A percentile compares a stretch with the other conserved stretches of the same genome.
Evolutionary conservation across 2,329 filamentous ascomycete genomes (phyloP).

Genomic region (Phaeosphaeriaceae sp.): DNA sequence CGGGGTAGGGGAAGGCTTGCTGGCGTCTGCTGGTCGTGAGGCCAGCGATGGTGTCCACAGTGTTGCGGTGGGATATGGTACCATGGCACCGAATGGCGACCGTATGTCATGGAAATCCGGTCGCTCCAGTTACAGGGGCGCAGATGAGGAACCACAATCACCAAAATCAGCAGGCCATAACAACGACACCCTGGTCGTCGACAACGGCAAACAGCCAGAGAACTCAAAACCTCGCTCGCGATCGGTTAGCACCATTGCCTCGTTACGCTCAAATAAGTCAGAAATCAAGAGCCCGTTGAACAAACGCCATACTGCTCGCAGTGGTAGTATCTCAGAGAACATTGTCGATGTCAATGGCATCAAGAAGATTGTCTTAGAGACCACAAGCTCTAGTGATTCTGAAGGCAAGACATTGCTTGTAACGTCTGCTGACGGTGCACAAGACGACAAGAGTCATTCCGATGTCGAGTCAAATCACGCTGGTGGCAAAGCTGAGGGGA

Average conservation of each 20-base stretch:
- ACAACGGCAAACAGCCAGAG: slow-evolving; percentile 17
- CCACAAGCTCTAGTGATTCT: slow-evolving; percentile 63
- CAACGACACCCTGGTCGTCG: slow-evolving; percentile 23
- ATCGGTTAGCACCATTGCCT: slow-evolving; percentile 45
- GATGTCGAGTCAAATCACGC: slow-evolving; percentile 29
- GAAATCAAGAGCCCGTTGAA: slow-evolving; percentile 33
- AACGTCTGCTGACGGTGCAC: slow-evolving; percentile 27
- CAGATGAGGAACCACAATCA: slow-evolving; percentile 29
- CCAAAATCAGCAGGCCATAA: slow-evolving; percentile 26
- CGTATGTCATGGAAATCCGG: slow-evolving; percentile 39
- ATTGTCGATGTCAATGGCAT: slow-evolving; percentile 77
- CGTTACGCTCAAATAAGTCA: slow-evolving; percentile 35
- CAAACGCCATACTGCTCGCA: slow-evolving; percentile 64
- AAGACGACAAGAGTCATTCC: slow-evolving; percentile 25
- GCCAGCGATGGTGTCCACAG: slow-evolving; percentile 72
- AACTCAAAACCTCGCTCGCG: slow-evolving; percentile 13
- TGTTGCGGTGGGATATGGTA: slow-evolving; percentile 56
- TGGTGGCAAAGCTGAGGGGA: slow-evolving; percentile 30
- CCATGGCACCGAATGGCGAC: slow-evolving; percentile 42
- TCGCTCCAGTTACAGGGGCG: slow-evolving; percentile 17
- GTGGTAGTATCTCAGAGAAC: slow-evolving; percentile 80
- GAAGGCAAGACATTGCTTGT: slow-evolving; percentile 28
- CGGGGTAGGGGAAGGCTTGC: slow-evolving; percentile 61
- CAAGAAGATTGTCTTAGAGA: slow-evolving; percentile 77
- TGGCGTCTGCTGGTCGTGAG: slow-evolving; percentile 62